Evolutionary conservation across 371 early-diverging fungal species (phyloP).

Genomic region (Blakeslea trispora): DNA sequence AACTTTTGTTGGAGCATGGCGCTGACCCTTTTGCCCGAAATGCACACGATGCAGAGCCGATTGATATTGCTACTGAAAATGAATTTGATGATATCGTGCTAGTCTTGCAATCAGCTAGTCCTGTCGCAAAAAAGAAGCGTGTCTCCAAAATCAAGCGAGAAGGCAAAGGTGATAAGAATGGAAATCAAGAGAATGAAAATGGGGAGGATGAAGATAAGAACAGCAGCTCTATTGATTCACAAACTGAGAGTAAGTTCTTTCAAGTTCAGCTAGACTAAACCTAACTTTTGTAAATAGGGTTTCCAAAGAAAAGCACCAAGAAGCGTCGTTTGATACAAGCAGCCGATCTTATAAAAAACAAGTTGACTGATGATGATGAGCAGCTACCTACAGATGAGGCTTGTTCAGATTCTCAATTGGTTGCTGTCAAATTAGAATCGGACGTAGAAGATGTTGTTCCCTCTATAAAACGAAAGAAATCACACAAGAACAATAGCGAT

Average conservation of each 20-base stretch:
- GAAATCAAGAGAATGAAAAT: background rate
- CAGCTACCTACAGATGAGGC: background rate
- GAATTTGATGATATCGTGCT: slow-evolving; percentile 47
- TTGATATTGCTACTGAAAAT: slow-evolving; percentile 56
- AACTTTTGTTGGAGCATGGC: slow-evolving; percentile 60
- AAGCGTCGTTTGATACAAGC: slow-evolving; percentile 38
- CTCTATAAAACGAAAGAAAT: background rate
- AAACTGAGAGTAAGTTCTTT: no score
- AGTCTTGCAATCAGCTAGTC: slow-evolving; percentile 22
- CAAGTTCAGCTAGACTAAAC: no score
- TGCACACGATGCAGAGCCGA: slow-evolving; percentile 52
- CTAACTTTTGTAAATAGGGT: no score
- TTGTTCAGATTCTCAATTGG: no score
- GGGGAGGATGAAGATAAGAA: background rate
- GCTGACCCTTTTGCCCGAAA: slow-evolving; percentile 59
- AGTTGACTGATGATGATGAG: slow-evolving; percentile 3
- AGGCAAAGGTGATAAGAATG: no score
- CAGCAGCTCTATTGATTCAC: background rate
- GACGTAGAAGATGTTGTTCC: no score
- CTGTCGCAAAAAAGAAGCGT: slow-evolving; percentile 18
- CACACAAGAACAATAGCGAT: no score
- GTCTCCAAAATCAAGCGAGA: no score
- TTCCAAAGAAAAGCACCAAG: slow-evolving; percentile 12
- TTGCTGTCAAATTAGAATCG: no score
- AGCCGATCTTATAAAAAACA: slow-evolving; percentile 29